A percentile compares a stretch with the other conserved stretches of the same genome.
Conservation (phyloP, 345 rosid genomes). For the Firmiana major region DNA sequence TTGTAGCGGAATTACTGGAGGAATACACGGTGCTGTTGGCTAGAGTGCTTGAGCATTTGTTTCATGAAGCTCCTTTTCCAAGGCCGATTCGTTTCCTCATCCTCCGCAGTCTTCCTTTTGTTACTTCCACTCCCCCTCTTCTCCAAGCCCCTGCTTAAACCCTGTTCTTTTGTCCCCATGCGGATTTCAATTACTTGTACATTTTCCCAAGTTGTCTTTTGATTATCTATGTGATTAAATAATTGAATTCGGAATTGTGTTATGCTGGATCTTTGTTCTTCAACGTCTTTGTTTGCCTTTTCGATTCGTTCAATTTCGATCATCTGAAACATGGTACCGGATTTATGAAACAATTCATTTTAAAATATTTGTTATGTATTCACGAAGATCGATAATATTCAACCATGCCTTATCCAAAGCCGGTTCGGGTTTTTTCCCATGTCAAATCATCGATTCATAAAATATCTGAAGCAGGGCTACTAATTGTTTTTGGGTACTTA, state of each 20-base stretch:
- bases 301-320: not conserved
- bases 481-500: not conserved
- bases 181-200: not conserved
- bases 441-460: not conserved
- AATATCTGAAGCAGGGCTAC: not conserved
- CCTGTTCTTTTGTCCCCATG: not conserved
- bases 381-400: not conserved
- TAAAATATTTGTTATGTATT: not conserved
- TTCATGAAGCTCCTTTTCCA: constrained; percentile 72
- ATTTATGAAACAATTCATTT: not conserved
- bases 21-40: constrained; percentile 81
- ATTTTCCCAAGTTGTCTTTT: not conserved
- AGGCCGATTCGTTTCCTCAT: constrained; percentile 74
- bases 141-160: constrained; percentile 15
- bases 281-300: not conserved
- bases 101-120: constrained; percentile 64
- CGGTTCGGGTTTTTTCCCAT: not conserved
- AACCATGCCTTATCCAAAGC: not conserved
- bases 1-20: constrained; percentile 68
- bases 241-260: not conserved
- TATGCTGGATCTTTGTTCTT: not conserved
- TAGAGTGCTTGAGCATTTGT: constrained; percentile 62
- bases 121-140: constrained; percentile 27
- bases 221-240: not conserved
- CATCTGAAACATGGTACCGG: not conserved